These are phyloP conservation scores for Kodamaea nitidulidarum DNA, from an alignment of 805 yeast species.

Conservation along the genomic window DNA sequence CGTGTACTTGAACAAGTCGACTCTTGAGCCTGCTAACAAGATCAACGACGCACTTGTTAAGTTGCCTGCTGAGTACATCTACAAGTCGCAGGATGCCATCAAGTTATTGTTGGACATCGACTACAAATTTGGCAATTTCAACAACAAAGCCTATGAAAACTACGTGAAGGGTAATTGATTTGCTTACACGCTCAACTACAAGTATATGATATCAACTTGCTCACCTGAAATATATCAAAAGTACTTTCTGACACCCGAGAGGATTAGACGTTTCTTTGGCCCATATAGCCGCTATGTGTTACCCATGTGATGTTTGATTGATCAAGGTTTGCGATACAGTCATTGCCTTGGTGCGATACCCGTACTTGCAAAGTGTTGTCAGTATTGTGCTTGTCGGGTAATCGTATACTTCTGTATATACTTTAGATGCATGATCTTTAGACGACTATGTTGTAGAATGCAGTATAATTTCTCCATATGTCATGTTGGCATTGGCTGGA, in stretches of 20 bases:
- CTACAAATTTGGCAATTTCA: constrained; percentile 55
- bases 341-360: too few species aligned
- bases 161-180: constrained; percentile 31
- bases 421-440: not conserved
- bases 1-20: constrained; percentile 31
- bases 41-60: constrained; percentile 38
- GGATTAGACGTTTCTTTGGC: too few species aligned
- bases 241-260: too few species aligned
- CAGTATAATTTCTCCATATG: too few species aligned
- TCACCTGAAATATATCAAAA: not conserved
- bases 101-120: constrained; percentile 61
- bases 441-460: not conserved
- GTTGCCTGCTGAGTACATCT: constrained; percentile 43
- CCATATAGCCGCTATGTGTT: too few species aligned
- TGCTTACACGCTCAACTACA: too few species aligned
- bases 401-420: not conserved
- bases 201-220: not conserved
- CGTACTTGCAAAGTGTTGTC: not conserved
- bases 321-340: too few species aligned
- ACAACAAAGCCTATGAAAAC: constrained; percentile 43
- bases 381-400: not conserved
- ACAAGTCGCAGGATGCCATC: constrained; percentile 58
- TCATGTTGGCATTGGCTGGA: too few species aligned
- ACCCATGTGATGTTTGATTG: not conserved
- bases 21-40: constrained; percentile 15